Percentiles rank a stretch among this genome's conserved stretches.
Conservation (phyloP, 2,329 filamentous ascomycete species). For the Claviceps humidiphila region DNA sequence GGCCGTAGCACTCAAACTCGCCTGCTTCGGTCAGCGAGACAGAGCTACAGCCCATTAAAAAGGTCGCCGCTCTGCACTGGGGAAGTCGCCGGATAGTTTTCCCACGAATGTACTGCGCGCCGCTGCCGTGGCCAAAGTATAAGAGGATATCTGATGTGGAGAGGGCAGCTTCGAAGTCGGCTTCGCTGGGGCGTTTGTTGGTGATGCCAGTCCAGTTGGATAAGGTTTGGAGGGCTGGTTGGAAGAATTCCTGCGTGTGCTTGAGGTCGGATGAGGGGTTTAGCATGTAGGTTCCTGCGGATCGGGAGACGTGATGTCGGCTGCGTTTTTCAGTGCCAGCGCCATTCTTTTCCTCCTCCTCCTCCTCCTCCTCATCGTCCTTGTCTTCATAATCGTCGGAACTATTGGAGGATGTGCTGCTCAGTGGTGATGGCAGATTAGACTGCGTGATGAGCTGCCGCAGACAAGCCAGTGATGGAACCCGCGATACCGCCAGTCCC, state of each 20-base stretch:
- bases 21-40: slow-evolving; percentile 66
- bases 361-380: not conserved
- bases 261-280: slow-evolving; percentile 79
- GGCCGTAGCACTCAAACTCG: slow-evolving; percentile 81
- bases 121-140: slow-evolving; percentile 94
- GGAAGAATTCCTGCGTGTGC: slow-evolving; percentile 65
- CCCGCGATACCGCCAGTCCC: slow-evolving; percentile 64
- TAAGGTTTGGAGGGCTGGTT: slow-evolving; percentile 47
- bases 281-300: slow-evolving; percentile 62
- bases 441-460: slow-evolving; percentile 57
- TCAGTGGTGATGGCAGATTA: slow-evolving; percentile 1
- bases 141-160: slow-evolving; percentile 58
- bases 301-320: slow-evolving; percentile 42
- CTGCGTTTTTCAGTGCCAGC: slow-evolving; percentile 4
- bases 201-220: slow-evolving; percentile 61
- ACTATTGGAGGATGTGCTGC: not conserved
- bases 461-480: slow-evolving; percentile 76
- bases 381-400: not conserved
- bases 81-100: slow-evolving; percentile 68
- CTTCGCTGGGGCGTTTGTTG: slow-evolving; percentile 57
- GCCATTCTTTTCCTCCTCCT: not conserved
- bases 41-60: slow-evolving; percentile 91
- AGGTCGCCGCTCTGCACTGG: slow-evolving; percentile 60
- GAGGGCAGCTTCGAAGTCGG: slow-evolving; percentile 60
- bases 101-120: slow-evolving; percentile 83